phyloP scores from a whole-genome alignment of 306 rosid genomes.

The Astragalus glycyphyllos region DNA sequence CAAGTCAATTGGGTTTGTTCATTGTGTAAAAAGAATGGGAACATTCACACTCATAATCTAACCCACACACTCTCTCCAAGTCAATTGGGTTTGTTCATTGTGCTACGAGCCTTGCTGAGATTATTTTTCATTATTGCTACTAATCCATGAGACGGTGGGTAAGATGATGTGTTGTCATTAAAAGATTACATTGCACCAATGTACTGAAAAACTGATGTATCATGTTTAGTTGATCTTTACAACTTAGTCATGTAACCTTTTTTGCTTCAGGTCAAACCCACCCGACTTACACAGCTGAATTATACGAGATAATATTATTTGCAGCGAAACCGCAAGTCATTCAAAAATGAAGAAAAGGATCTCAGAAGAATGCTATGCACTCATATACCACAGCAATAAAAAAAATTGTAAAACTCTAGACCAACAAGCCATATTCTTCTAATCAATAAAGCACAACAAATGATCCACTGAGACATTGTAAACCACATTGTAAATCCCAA shows the following conservation, averaged over 20 bases:
- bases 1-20: not conserved
- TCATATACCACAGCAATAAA: constrained; percentile 6
- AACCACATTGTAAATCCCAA: constrained; percentile 48
- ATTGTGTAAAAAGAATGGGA: no score
- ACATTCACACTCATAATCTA: not conserved
- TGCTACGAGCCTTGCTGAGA: no score
- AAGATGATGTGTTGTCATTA: no score
- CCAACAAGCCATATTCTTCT: constrained; percentile 52
- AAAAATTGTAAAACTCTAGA: constrained; percentile 39
- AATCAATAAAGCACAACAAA: constrained; percentile 55
- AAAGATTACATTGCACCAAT: no score
- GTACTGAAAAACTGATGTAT: no score
- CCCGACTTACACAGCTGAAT: no score
- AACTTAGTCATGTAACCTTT: no score
- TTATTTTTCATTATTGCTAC: no score
- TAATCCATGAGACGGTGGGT: no score
- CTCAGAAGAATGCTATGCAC: constrained; percentile 23
- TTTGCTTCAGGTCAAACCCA: no score
- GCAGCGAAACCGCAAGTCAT: not conserved
- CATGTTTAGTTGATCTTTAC: no score
- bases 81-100: not conserved
- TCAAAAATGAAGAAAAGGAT: constrained; percentile 21
- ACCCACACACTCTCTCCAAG: not conserved
- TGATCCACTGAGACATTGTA: no score
- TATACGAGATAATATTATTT: not conserved